Base-by-base conservation (phyloP, 2,329 filamentous ascomycete genomes). In the Colletotrichum liaoningense region DNA sequence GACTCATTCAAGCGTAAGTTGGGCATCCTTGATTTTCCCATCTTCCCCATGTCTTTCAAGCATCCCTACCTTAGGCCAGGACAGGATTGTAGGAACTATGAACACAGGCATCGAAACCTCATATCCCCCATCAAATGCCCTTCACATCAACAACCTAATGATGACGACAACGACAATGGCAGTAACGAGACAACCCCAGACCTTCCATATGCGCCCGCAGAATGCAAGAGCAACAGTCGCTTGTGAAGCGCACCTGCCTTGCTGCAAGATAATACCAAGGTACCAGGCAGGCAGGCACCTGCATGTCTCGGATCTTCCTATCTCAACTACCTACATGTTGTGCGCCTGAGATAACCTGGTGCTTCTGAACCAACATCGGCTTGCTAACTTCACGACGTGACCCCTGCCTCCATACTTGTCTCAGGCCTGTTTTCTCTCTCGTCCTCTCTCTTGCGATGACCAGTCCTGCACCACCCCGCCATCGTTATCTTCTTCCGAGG, bases 271-370 rank as follows among this genome's bases (percentile, higher is more conserved):
- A 49, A 38, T 46, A 49, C 65, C n/a, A 63, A 33, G 30, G 30
- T 33, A 33, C 30, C 33, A 35, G 33, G 52, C 28, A 22, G 30
- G 30, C 42, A 49, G 42, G 42, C 42, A 49, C 14, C 24, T 49
- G 30, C 38, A 54, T 63, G 49, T 72, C 58, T 52, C 38, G 64
- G 33, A 26, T 38, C 19, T 54, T 38, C 38, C 24, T 63, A 69
- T 69, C 65, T 63, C 24, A n/a, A 68, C 42, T 26, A 70, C 38
- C 42, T 26, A 70, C 38, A 59, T 8, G 19, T 54, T 38, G 35
- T 38, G 38, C 56, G 49, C 24, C n/a, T 19, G 11, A 49, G 58
- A 63, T 52, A 63, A 14, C 19, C 33, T 7, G 14, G 42, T 3
- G 4, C 42, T 49, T 49, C 42, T 49, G 42, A 22, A 22, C 42